A percentile compares a stretch with the other conserved stretches of the same genome.
These are phyloP conservation scores for Begonia peltatifolia DNA, from an alignment of 306 rosid genomes.

Conservation along the genomic window DNA sequence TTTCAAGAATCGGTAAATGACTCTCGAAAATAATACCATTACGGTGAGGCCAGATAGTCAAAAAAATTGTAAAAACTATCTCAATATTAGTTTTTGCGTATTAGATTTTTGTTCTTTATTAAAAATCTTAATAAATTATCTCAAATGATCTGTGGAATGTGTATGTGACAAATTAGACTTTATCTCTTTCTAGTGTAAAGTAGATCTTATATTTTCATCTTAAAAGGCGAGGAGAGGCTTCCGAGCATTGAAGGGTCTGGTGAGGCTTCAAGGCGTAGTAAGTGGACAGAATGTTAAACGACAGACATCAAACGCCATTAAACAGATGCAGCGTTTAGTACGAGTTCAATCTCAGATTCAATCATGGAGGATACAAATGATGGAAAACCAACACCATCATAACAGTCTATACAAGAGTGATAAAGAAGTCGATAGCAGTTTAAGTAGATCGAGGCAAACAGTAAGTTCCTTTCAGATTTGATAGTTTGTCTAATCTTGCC, in stretches of 20 bases:
- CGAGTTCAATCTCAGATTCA: conserved; percentile 94
- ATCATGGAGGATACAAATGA: conserved; percentile 81
- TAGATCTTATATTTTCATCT: neutral
- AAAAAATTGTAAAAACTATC: no score
- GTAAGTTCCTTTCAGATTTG: conserved; percentile 30
- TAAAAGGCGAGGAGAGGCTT: conserved; percentile 84
- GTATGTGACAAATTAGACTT: no score
- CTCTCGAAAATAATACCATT: neutral
- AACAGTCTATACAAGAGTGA: conserved; percentile 24
- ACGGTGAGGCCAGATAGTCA: neutral
- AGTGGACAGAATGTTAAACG: conserved; percentile 91
- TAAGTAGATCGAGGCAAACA: conserved; percentile 44
- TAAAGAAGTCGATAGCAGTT: conserved; percentile 36
- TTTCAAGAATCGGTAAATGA: neutral
- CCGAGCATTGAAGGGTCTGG: conserved; percentile 81
- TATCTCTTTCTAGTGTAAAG: neutral
- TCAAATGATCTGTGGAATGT: no score
- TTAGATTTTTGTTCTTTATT: no score
- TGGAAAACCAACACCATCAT: conserved; percentile 64
- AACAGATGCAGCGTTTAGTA: conserved; percentile 86
- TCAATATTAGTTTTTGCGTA: no score
- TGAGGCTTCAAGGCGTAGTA: conserved; percentile 90
- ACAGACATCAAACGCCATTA: conserved; percentile 82
- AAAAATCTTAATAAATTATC: no score
- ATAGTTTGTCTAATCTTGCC: neutral